Percentiles rank a stretch among this genome's conserved stretches.
Conservation (phyloP, 2,329 filamentous ascomycete species). For the Xylaria sp. region DNA sequence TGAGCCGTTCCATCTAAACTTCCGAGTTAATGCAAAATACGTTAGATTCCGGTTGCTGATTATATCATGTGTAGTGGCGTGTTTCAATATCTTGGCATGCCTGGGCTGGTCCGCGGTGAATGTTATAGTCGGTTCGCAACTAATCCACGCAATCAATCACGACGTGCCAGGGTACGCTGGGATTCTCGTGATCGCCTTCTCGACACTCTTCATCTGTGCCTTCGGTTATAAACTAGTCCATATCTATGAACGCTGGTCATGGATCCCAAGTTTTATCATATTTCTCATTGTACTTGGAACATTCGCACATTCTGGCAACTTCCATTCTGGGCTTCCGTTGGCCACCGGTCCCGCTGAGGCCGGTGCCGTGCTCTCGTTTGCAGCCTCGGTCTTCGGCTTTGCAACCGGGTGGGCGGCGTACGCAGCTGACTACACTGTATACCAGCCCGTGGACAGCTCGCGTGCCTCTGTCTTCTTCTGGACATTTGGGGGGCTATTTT, state of each 20-base stretch:
- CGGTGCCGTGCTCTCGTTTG: constrained; percentile 72
- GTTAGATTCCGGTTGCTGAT: constrained; percentile 3
- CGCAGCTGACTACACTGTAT: constrained; percentile 83
- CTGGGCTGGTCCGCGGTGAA: constrained; percentile 83
- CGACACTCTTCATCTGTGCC: constrained; percentile 75
- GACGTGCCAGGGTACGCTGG: constrained; percentile 78
- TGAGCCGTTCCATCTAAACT: constrained; percentile 50
- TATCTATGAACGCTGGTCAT: constrained; percentile 78
- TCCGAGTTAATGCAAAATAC: constrained; percentile 11
- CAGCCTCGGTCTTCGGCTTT: constrained; percentile 74
- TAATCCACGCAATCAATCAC: constrained; percentile 78
- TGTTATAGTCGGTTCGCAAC: constrained; percentile 81
- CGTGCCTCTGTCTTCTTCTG: constrained; percentile 73
- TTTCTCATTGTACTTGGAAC: constrained; percentile 77
- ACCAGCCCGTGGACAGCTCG: constrained; percentile 73
- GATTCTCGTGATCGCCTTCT: constrained; percentile 77
- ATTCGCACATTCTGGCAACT: constrained; percentile 74
- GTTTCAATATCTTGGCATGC: constrained; percentile 77
- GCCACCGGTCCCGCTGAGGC: constrained; percentile 67
- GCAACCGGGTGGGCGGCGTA: constrained; percentile 79
- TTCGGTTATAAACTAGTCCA: constrained; percentile 83
- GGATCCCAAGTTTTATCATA: constrained; percentile 78
- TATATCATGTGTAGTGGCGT: constrained; percentile 61
- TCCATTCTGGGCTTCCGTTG: constrained; percentile 68
- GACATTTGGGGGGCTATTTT: constrained; percentile 75